Conservation (phyloP, 805 yeast genomes). For the Lachancea meyersii region DNA sequence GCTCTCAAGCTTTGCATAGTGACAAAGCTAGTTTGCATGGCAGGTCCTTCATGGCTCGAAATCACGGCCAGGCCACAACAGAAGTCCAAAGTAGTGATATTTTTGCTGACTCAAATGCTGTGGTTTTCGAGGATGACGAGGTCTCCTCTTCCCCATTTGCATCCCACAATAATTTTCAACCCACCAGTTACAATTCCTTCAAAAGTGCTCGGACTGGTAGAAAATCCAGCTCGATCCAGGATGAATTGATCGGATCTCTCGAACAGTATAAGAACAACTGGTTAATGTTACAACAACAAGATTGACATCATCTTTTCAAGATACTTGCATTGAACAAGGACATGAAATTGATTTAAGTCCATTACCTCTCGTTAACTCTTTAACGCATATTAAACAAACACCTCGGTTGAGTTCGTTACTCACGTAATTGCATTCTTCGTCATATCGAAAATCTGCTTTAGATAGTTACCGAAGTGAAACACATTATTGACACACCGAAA, state of each 20-base stretch:
- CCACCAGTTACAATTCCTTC: slow-evolving; percentile 7
- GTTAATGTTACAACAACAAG: slow-evolving; percentile 33
- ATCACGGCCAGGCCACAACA: slow-evolving; percentile 24
- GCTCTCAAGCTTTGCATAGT: not conserved
- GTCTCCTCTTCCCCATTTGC: slow-evolving; percentile 15
- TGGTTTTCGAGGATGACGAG: slow-evolving; percentile 29
- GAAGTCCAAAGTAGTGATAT: slow-evolving; percentile 27
- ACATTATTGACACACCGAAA: too few relatives aligned
- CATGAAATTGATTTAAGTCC: not conserved
- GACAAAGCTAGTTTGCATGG: not conserved
- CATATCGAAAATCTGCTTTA: not conserved
- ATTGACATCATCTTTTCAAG: slow-evolving; percentile 8
- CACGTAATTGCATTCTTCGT: not conserved
- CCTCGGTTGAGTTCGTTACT: not conserved
- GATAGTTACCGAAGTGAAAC: not conserved
- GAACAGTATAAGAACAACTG: slow-evolving; percentile 35
- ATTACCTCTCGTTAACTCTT: not conserved
- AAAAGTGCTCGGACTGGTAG: slow-evolving; percentile 18
- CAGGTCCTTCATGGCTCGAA: slow-evolving; percentile 13
- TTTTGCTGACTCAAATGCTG: slow-evolving; percentile 27
- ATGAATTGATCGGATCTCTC: slow-evolving; percentile 32
- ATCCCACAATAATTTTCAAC: slow-evolving; percentile 16
- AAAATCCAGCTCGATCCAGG: slow-evolving; percentile 29
- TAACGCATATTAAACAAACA: not conserved
- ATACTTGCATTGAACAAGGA: slow-evolving; percentile 3